Evolutionary conservation across 768 basidiomycete species (phyloP).

Genomic region (Podaxis pistillaris): DNA sequence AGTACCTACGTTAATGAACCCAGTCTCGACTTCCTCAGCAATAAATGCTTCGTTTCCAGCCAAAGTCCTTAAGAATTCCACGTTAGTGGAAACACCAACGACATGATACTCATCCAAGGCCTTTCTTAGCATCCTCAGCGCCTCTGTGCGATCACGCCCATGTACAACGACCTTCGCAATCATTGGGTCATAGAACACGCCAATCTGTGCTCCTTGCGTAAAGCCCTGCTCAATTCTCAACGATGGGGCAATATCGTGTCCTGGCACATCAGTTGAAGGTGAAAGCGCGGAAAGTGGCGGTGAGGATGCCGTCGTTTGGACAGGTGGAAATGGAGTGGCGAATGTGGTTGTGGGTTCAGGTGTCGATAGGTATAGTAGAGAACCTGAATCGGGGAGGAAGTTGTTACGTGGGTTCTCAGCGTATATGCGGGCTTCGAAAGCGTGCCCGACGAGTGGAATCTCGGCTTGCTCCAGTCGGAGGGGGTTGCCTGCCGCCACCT

Average conservation of each 20-base stretch:
- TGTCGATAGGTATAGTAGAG: conserved; percentile 76
- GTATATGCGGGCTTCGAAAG: conserved; percentile 94
- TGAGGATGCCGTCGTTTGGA: conserved; percentile 21
- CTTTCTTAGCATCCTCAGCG: conserved; percentile 73
- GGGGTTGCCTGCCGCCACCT: conserved; percentile 87
- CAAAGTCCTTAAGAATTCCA: conserved; percentile 81
- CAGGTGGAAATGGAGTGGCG: conserved; percentile 43
- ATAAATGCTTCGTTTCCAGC: conserved; percentile 80
- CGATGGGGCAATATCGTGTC: conserved; percentile 44
- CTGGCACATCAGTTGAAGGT: conserved; percentile 26
- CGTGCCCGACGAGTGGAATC: conserved; percentile 88
- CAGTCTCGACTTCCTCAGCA: conserved; percentile 81
- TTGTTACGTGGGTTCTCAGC: conserved; percentile 93
- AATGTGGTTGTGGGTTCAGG: conserved; percentile 72
- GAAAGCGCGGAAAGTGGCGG: conserved; percentile 27
- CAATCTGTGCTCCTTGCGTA: conserved; percentile 72
- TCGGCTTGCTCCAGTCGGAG: conserved; percentile 74
- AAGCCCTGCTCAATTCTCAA: conserved; percentile 93
- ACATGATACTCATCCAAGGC: conserved; percentile 89
- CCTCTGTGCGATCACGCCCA: conserved; percentile 80
- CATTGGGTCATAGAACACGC: conserved; percentile 90
- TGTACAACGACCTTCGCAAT: conserved; percentile 91
- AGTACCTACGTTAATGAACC: conserved; percentile 73
- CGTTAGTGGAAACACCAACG: conserved; percentile 88
- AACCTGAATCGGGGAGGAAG: conserved; percentile 90